These are phyloP conservation scores for Apium graveolens DNA, from an alignment of 129 eudicot genomes.

Conservation along the genomic window DNA sequence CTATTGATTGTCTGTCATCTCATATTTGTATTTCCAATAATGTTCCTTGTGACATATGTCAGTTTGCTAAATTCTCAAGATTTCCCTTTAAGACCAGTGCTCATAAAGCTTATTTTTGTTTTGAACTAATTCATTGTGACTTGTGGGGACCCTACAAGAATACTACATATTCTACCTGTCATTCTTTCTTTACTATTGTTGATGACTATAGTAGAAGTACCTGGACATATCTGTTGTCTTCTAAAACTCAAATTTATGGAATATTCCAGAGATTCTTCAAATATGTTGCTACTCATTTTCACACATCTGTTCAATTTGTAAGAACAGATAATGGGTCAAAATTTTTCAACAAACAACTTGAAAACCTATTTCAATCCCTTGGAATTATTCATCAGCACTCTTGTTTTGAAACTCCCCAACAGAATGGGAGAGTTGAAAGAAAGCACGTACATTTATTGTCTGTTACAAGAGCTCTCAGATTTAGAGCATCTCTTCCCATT, in stretches of 20 bases:
- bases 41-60: background rate
- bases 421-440: no score
- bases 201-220: background rate
- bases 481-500: no score
- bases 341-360: background rate
- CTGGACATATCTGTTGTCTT: background rate
- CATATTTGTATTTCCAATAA: background rate
- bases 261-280: background rate
- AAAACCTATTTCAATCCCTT: background rate
- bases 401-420: no score
- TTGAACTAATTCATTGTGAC: background rate
- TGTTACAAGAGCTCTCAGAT: no score
- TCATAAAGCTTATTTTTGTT: background rate
- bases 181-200: background rate
- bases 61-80: background rate
- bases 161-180: background rate
- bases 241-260: background rate
- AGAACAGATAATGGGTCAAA: background rate
- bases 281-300: background rate
- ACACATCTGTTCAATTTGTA: background rate
- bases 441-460: no score
- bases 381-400: no score
- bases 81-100: no score
- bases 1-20: background rate
- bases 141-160: background rate